Base-by-base conservation (phyloP, 352 stramenopile species). In the Phytophthora litchii region DNA sequence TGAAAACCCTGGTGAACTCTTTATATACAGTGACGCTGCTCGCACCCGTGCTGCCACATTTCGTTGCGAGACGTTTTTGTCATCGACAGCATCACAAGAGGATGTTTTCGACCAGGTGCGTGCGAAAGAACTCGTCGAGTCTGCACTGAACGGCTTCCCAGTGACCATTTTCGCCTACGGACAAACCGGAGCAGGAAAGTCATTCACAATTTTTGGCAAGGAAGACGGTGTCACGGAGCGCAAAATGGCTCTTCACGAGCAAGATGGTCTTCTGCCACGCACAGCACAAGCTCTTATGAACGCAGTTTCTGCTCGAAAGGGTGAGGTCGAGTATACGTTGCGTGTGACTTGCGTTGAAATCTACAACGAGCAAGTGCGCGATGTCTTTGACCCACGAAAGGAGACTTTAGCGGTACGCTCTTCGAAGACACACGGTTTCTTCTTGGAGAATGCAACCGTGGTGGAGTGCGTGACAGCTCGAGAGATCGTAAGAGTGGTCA, bases 141-240 rank as follows among this genome's bases (percentile, higher is more conserved):
- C 74, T 4, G 83, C 80, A 2, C 54, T 92, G 3, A 72, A 88
- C 3, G 83, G 80, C 19, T 92, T 83, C 43, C 76, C 83, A 0
- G 79, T 89, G 13, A 92, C 83, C 20, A 78, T 92, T 25, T 90
- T 92, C 46, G 80, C 83, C 17, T 92, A 92, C 32, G 83, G 83
- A 4, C 80, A 92, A 57, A 89, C 80, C 0, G 83, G 83, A 8
- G 78, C 83, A 0, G 83, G 83, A 42, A 92, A 92, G 51, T 89
- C 78, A 8, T 86, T 80, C 41, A 89, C 80, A 13, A 90, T 92
- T 58, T 92, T 92, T 41, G 80, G 83, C 3, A 76, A 78, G 19
- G 83, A 92, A 37, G 67, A 88, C 8, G 48, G 56, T 4, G 25
- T 45, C 13, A 69, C 54, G 0, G 67, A 76, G 44, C 67, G 64